Evolutionary conservation across 495 filamentous ascomycete species (phyloP), one percentile per base, ranked within the genome.

Genomic region (Penicillium coffeae): DNA sequence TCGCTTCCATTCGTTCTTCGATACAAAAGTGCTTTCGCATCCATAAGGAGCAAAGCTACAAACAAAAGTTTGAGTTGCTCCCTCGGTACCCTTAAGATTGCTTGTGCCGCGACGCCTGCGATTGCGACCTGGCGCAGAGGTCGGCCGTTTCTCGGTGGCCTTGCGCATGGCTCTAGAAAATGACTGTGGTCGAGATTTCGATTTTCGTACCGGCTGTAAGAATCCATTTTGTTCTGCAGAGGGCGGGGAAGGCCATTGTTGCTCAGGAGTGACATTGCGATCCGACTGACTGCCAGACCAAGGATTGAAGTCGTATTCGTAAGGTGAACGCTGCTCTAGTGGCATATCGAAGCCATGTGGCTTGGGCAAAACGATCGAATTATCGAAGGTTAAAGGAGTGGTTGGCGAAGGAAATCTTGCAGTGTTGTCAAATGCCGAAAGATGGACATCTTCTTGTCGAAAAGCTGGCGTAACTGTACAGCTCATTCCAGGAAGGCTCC

Each of bases 1-100:
- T 0, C 92, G 84, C 65, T 96, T 94, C 92, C 92, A 97, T 64
- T 98, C 93, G 58, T 95, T 96, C 65, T 96, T 96, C 30, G 87
- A 90, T 8, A 83, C 84, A 59, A 98, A 96, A 0, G 82, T 90
- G 55, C 87, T 89, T 6, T 63, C 63, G 63, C 93, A 98, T n/a
- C 85, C 87, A 49, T 92, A 94, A 45, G 81, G 83, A 10, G 80
- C 66, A 68, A 96, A 92, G 48, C 86, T 84, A 70, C 92, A 97
- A 39, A 75, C 69, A 63, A 91, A 96, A 0, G 85, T 83, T 3
- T 87, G 83, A 1, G 73, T 76, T 44, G 81, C 72, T 0, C 43
- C 41, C 1, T 55, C 45, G 18, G 52, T 35, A 16, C 47, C 43
- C 43, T 60, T 59, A 25, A 22, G 30, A 8, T 30, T 42, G 3